Percentiles rank a stretch among this genome's conserved stretches.
Evolutionary conservation across 176 grass and related monocot genomes (phyloP).

Genomic region (Eremochloa ophiuroides): DNA sequence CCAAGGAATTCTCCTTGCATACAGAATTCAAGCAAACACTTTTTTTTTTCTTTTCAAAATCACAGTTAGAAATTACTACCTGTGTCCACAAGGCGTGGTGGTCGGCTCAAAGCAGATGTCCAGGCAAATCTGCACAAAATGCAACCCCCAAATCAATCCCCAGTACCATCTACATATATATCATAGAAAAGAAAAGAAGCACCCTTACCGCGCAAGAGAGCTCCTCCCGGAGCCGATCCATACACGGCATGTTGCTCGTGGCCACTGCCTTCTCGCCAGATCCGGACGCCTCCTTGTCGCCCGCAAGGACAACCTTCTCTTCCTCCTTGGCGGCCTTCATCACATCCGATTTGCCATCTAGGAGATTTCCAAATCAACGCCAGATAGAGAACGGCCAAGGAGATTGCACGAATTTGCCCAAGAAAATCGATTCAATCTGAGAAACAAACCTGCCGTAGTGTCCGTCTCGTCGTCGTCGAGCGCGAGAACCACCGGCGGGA

Average conservation of each 20-base stretch:
- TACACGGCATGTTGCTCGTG: slow-evolving; percentile 42
- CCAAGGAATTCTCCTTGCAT: background rate
- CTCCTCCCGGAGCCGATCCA: slow-evolving; percentile 84
- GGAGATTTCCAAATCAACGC: background rate
- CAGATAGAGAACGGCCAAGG: background rate
- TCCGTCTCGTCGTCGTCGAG: slow-evolving; percentile 55
- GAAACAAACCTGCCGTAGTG: background rate
- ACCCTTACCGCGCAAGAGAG: slow-evolving; percentile 78
- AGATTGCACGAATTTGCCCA: background rate
- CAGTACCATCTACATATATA: background rate
- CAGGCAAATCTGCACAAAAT: slow-evolving; percentile 66
- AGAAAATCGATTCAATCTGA: background rate
- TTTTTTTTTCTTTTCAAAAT: background rate
- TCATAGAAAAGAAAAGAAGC: background rate
- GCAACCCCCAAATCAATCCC: slow-evolving; percentile 13
- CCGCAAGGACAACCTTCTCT: slow-evolving; percentile 11
- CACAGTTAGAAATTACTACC: background rate
- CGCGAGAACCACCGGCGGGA: slow-evolving; percentile 50
- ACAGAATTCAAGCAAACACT: background rate
- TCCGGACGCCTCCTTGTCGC: slow-evolving; percentile 14
- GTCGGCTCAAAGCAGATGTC: slow-evolving; percentile 66
- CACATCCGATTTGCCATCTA: slow-evolving; percentile 31
- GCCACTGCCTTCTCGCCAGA: slow-evolving; percentile 15
- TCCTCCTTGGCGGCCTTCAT: slow-evolving; percentile 4
- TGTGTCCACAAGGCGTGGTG: slow-evolving; percentile 26